Base-by-base conservation (phyloP, 495 filamentous ascomycete genomes). In the Aspergillus sclerotiicarbonarius region DNA sequence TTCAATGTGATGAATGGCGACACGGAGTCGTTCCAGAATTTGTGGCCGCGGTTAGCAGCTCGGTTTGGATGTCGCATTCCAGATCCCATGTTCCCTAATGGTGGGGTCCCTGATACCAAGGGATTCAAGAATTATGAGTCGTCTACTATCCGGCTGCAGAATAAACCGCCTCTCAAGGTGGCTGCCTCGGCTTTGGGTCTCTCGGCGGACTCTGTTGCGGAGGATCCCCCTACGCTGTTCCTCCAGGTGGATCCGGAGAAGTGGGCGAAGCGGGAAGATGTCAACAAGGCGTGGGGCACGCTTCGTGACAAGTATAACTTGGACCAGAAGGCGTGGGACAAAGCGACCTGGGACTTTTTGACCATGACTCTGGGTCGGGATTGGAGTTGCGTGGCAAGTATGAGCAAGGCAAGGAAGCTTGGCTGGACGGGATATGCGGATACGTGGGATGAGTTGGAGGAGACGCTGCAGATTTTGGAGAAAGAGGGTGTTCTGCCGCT, bases 1-100 rank as follows among this genome's bases (percentile, higher is more conserved):
- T 84, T 84, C 69, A 84, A 85, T 51, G 76, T 83, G 9, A 66
- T 75, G 45, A 83, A 84, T 48, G 82, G 81, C 29, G 81, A 84
- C 60, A 69, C 66, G 6, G 70, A 81, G 59, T 78, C 72, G 44
- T 86, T 78, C 75, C 76, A 83, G 58, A 75, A 76, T 45, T 52
- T 85, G 67, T 85, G 83, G 81, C 83, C 84, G 8, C 76, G 74
- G 21, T 52, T 82, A 16, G 79, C 79, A 0, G 33, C 56, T n/a
- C 63, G 71, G 25, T 82, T 80, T 35, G 74, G 75, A 0, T 72
- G 77, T 61, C 66, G 63, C 8, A 72, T 84, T 6, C 72, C 76
- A 7, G 57, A 67, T 6, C 67, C 77, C 6, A 77, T 81, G 69
- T 85, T 85, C 61, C 52, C 62, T 0, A 48, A 64, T 43, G 62